These are phyloP conservation scores for Hymenotorrendiella dingleyae DNA, from an alignment of 2,329 filamentous ascomycete genomes.

Conservation along the genomic window DNA sequence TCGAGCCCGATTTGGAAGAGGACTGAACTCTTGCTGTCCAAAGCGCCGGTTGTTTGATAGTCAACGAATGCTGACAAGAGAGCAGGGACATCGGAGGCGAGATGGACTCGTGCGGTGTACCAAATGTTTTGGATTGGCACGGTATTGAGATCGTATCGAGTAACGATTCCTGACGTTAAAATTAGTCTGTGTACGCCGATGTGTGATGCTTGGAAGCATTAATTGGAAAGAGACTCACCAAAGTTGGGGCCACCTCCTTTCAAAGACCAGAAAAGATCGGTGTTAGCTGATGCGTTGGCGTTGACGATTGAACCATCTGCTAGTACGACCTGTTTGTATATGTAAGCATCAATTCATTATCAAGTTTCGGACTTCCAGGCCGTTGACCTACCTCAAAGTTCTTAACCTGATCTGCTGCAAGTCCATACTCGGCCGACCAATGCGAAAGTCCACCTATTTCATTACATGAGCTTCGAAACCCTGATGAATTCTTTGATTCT, in stretches of 20 bases:
- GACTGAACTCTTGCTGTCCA: constrained; percentile 1
- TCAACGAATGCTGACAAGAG: constrained; percentile 5
- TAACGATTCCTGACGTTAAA: constrained; percentile 43
- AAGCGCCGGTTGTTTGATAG: constrained; percentile 3
- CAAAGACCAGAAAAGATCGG: constrained; percentile 41
- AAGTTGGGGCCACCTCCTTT: constrained; percentile 35
- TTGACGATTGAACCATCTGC: constrained; percentile 21
- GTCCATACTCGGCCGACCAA: constrained; percentile 1
- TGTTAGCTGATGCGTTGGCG: constrained; percentile 38
- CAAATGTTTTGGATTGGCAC: constrained; percentile 19
- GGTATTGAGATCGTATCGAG: constrained; percentile 40
- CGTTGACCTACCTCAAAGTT: constrained; percentile 5
- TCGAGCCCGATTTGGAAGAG: constrained; percentile 1
- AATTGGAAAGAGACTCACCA: no score
- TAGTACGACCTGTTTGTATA: constrained; percentile 24
- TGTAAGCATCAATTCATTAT: not conserved
- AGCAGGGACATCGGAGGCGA: constrained; percentile 1
- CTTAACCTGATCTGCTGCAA: constrained; percentile 5
- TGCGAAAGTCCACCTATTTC: constrained; percentile 3
- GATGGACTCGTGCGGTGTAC: constrained; percentile 2
- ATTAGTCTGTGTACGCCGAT: no score
- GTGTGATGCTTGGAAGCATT: no score
- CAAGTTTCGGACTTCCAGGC: no score
- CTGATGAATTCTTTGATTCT: no score
- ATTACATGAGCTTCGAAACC: no score